These are phyloP conservation scores for Rhodotorula taiwanensis DNA, from an alignment of 768 basidiomycete genomes.

Conservation along the genomic window DNA sequence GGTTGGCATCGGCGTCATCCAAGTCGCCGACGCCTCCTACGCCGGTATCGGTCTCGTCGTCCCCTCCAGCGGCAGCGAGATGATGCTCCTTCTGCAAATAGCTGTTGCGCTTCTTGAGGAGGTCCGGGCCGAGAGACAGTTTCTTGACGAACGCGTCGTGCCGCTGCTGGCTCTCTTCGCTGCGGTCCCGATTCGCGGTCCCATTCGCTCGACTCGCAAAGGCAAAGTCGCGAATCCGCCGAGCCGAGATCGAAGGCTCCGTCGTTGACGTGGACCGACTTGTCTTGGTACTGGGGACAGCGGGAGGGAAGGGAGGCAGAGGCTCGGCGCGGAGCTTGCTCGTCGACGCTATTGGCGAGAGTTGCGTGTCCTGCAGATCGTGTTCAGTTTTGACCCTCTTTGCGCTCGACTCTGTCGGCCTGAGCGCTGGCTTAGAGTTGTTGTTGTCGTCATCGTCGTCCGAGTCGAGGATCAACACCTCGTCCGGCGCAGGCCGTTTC, in stretches of 20 bases:
- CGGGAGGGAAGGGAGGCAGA: background rate
- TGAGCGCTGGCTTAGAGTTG: background rate
- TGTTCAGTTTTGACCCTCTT: constrained; percentile 24
- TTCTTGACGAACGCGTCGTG: constrained; percentile 12
- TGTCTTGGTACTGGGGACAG: background rate
- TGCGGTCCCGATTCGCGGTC: too few relatives aligned
- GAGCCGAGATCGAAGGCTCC: too few relatives aligned
- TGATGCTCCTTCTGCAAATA: constrained; percentile 32
- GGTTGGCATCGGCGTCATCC: background rate
- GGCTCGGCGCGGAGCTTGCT: background rate
- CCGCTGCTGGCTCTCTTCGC: background rate
- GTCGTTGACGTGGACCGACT: too few relatives aligned
- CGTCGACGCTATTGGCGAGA: constrained; percentile 7
- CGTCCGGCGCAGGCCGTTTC: background rate
- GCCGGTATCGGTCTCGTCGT: constrained; percentile 27
- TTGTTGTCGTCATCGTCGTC: constrained; percentile 10
- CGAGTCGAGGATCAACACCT: constrained; percentile 13
- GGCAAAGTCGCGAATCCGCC: constrained; percentile 9
- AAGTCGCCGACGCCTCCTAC: background rate
- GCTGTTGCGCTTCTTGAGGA: constrained; percentile 1
- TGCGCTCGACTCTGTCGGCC: background rate
- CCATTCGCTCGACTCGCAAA: background rate
- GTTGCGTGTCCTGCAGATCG: too few relatives aligned
- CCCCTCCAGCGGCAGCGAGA: constrained; percentile 32
- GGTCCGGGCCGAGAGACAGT: background rate